Base-by-base conservation (phyloP, 2,329 filamentous ascomycete genomes). In the Fusarium papillatum region DNA sequence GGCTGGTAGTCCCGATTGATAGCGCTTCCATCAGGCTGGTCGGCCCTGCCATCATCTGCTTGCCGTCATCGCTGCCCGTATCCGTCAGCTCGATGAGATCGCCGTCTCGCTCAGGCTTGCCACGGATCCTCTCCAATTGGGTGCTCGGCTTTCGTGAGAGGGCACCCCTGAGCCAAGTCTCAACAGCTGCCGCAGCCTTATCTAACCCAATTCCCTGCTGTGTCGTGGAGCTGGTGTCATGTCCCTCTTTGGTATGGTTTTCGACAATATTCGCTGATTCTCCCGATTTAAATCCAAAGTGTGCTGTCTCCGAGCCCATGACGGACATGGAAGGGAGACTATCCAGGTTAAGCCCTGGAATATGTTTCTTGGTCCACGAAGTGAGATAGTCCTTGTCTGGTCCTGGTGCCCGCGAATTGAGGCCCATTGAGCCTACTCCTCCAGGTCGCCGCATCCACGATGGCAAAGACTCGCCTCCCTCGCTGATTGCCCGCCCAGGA, bases 141-240 rank as follows among this genome's bases (percentile, higher is more conserved):
- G 89, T 90, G 24, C 84, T 83, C 1, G 89, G 88, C 7, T 90
- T 88, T 80, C 93, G 93, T 8, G 89, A 87, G 71, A 95, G 95
- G 43, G 98, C 92, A 73, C 95, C 95, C 71, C 96, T 90, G 70
- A 98, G 88, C 95, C 97, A 99, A 1, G 93, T 94, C 84, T 98
- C 97, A 36, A 98, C 93, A 4, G 94, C 93, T 8, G 95, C 94
- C 2, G 96, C 95, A 13, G 98, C 93, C 74, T 96, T 94, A 79
- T 98, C 95, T 4, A 98, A 86, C 1, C 89, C 87, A 5, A 84
- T 87, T 17, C 88, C 88, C 59, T 89, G 87, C 61, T 85, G 84
- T n/a, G 85, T 83, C 7, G 84, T 77, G 14, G 87, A 80, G 43
- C 81, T 68, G 22, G 84, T 78, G 69, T 88, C 84, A 53, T 86